Evolutionary conservation across 1,139 yeast genomes (phyloP), one percentile per base, ranked within the genome.

Genomic region (Kodamaea alishanica): DNA sequence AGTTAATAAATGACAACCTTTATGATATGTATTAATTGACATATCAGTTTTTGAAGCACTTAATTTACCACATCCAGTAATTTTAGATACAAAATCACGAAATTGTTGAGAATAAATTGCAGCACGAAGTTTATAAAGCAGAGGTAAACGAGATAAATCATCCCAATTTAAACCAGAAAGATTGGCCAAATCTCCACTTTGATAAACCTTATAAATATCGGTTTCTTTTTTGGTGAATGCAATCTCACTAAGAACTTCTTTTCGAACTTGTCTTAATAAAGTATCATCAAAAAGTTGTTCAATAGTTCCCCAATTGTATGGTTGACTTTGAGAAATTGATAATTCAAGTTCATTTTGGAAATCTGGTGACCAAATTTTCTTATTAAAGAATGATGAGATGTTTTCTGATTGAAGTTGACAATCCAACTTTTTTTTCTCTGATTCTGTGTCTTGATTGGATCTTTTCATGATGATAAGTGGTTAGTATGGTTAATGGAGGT

Each of bases 181-280:
- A 57, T 94, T 94, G 30, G 97, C 96, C 52, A 94, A 72, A 60
- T 94, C 98, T 24, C 98, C 99, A 35, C 94, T 84, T 61, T 94
- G 99, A 58, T 74, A 83, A 26, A 94, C 96, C 59, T 88, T 90
- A 63, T 94, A 94, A 45, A 94, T 94, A 56, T 94, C 98, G 0
- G 99, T 94, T 61, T 94, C 98, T 61, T 92, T 94, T 54, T 82
- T 80, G 12, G 97, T 89, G 67, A 94, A 94, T 34, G 86, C 94
- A 43, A 94, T 82, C 54, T 89, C 85, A 6, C 73, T 68, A 50
- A 87, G 74, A 29, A 94, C 90, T 58, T 94, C 98, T 42, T 77
- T 75, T 36, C 97, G 75, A 2, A 94, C 98, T 30, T 75, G 73
- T 47, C 94, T 70, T 40, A 94, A 65, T 24, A 94, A 65, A 0